These are phyloP conservation scores for Pichia gijzeniarum DNA, from an alignment of 805 yeast species.

Conservation along the genomic window DNA sequence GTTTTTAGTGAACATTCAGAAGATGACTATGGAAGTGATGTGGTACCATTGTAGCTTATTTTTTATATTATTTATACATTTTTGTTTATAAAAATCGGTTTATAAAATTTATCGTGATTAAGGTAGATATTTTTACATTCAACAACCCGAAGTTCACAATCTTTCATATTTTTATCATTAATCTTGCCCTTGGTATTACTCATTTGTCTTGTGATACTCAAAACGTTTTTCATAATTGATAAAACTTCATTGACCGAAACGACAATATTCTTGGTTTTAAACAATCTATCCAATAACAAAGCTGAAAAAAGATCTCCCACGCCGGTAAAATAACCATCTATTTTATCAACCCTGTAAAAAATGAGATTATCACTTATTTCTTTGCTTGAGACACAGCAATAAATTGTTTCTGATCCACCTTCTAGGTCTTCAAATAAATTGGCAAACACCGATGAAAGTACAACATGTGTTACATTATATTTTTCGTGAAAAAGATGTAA, in stretches of 20 bases:
- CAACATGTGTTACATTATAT: constrained; percentile 52
- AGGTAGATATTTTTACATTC: constrained; percentile 42
- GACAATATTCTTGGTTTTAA: constrained; percentile 23
- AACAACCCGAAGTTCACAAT: constrained; percentile 64
- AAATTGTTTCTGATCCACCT: constrained; percentile 23
- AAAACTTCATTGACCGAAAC: constrained; percentile 48
- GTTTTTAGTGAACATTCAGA: constrained; percentile 3
- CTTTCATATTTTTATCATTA: constrained; percentile 59
- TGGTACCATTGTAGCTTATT: constrained; percentile 7
- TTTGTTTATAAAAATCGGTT: constrained; percentile 7
- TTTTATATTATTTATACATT: neutral
- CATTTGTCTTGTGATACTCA: constrained; percentile 39
- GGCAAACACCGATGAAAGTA: constrained; percentile 51
- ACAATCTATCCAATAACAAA: constrained; percentile 57
- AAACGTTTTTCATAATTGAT: constrained; percentile 47
- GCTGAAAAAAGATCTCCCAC: constrained; percentile 93
- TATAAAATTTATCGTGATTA: constrained; percentile 3
- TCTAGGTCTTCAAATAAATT: constrained; percentile 11
- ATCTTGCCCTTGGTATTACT: constrained; percentile 41
- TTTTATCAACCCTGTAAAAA: constrained; percentile 48
- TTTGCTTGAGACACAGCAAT: constrained; percentile 40
- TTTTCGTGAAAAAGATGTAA: constrained; percentile 40
- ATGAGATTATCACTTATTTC: constrained; percentile 16
- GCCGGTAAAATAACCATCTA: constrained; percentile 85
- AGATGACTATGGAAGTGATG: constrained; percentile 25